Evolutionary conservation across 2,329 filamentous ascomycete genomes (phyloP).

Genomic region (Curvularia verruculosa): DNA sequence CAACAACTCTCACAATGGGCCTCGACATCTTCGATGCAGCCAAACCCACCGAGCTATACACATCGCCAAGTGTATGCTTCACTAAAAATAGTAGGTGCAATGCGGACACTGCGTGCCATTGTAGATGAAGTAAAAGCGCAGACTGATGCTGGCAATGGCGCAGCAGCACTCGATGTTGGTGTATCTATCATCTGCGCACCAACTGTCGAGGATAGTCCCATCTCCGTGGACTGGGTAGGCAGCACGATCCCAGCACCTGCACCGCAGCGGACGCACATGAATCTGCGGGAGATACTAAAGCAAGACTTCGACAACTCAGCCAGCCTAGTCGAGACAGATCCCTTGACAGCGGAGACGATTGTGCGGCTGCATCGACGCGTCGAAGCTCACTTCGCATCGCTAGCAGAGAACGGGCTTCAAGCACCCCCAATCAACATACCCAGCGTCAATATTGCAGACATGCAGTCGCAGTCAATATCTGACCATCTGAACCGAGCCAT

Average conservation of each 20-base stretch:
- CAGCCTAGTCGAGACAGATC: constrained; percentile 62
- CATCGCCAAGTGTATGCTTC: constrained; percentile 71
- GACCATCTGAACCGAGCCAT: constrained; percentile 45
- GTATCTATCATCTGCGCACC: constrained; percentile 73
- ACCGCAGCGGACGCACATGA: constrained; percentile 52
- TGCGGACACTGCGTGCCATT: constrained; percentile 65
- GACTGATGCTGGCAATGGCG: constrained; percentile 64
- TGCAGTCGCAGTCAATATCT: constrained; percentile 35
- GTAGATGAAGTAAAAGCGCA: constrained; percentile 71
- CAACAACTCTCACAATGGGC: constrained; percentile 72
- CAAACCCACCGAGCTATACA: constrained; percentile 69
- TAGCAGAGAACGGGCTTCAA: constrained; percentile 33
- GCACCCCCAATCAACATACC: constrained; percentile 36
- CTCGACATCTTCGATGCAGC: constrained; percentile 55
- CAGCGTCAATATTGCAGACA: constrained; percentile 36
- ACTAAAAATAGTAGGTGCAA: constrained; percentile 66
- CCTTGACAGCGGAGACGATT: constrained; percentile 64
- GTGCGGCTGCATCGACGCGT: constrained; percentile 69
- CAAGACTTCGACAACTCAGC: constrained; percentile 64
- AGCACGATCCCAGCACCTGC: constrained; percentile 35
- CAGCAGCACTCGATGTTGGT: constrained; percentile 71
- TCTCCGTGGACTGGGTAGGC: constrained; percentile 43
- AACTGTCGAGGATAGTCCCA: constrained; percentile 47
- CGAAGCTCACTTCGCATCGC: constrained; percentile 63
- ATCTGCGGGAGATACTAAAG: constrained; percentile 66